Conservation (phyloP, 768 basidiomycete genomes). For the Boletus subparvulus region DNA sequence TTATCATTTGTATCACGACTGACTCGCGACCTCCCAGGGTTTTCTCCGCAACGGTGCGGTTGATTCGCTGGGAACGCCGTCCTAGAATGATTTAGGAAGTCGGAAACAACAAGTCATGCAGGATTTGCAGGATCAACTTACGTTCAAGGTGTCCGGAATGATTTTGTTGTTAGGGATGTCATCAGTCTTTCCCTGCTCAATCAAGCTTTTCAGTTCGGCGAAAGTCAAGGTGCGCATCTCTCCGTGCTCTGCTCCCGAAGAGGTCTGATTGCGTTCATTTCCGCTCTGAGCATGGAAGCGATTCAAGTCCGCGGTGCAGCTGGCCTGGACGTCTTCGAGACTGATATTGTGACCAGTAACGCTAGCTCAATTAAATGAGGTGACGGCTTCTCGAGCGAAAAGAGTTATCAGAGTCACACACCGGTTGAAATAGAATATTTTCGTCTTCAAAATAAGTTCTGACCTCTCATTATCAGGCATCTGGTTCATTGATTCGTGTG, state of each 20-base stretch:
- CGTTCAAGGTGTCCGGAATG: conserved; percentile 68
- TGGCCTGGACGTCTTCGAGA: conserved; percentile 27
- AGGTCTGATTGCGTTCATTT: conserved; percentile 15
- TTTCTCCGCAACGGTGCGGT: conserved; percentile 52
- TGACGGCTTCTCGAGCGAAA: conserved; percentile 31
- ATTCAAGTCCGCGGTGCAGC: conserved; percentile 11
- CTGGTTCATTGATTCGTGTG: conserved; percentile 39
- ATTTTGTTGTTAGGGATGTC: conserved; percentile 77
- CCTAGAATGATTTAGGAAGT: conserved; percentile 36
- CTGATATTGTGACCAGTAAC: conserved; percentile 29
- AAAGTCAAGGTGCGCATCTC: conserved; percentile 58
- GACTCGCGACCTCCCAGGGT: conserved; percentile 57
- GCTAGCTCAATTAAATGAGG: conserved; percentile 27
- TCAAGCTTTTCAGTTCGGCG: conserved; percentile 64
- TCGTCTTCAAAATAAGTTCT: conserved; percentile 50
- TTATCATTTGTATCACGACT: conserved; percentile 21
- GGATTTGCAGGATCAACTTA: conserved; percentile 33
- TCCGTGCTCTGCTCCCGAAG: conserved; percentile 8
- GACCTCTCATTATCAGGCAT: conserved; percentile 41
- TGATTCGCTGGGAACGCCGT: conserved; percentile 56
- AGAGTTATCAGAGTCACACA: conserved; percentile 23
- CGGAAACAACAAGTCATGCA: background rate
- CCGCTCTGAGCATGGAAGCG: conserved; percentile 16
- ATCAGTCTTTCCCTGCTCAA: conserved; percentile 68
- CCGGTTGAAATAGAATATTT: conserved; percentile 76